phyloP scores from a whole-genome alignment of 176 grass and related monocot species.

The Saccharum officinarum region DNA sequence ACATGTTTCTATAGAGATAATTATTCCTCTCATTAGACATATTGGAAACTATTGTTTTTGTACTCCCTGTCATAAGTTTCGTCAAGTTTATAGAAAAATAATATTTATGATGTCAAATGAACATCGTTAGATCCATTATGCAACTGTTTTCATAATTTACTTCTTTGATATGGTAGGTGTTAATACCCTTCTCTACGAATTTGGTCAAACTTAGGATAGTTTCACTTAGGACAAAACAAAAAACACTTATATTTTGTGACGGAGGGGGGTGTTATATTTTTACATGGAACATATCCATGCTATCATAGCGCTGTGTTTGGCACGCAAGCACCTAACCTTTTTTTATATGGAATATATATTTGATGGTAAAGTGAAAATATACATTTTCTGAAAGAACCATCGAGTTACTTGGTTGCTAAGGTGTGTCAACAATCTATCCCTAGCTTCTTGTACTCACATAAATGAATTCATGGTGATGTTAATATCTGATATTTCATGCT shows the following conservation, averaged over 20 bases:
- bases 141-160: no score
- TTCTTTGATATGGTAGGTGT: no score
- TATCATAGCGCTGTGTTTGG: neutral
- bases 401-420: neutral
- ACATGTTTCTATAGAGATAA: neutral
- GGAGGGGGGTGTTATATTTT: neutral
- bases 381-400: conserved; percentile 4
- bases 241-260: no score
- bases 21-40: neutral
- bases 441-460: neutral
- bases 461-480: neutral
- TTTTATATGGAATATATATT: neutral
- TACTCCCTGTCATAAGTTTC: no score
- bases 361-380: neutral
- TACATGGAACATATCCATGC: neutral
- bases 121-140: no score
- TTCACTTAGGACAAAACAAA: no score
- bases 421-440: neutral
- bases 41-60: neutral
- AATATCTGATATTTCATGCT: neutral
- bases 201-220: no score
- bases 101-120: no score
- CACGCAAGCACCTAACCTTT: neutral
- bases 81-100: no score
- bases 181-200: no score